Base-by-base conservation (phyloP, 2,329 filamentous ascomycete species). In the Cercospora sp. region DNA sequence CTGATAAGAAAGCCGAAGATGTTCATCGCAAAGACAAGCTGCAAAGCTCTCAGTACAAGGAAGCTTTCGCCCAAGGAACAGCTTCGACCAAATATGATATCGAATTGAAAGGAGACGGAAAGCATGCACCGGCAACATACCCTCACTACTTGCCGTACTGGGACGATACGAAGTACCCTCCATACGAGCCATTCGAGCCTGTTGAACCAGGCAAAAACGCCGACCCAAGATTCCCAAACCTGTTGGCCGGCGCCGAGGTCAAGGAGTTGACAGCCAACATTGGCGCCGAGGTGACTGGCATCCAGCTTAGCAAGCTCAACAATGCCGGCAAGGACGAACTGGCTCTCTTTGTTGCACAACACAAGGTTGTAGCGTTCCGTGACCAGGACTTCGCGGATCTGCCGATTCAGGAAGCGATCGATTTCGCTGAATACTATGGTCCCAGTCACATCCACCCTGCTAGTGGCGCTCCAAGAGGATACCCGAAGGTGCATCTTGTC, bases 361-460 rank as follows among this genome's bases (percentile, higher is more conserved):
- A 90, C 75, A 93, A 93, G 76, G 90, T 94, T 5, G 90, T 93
- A 16, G 86, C 89, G 33, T 94, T 94, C 84, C 88, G 91, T 26
- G 84, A 89, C 75, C 91, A 94, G 76, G 90, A 94, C 72, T 80
- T 85, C 53, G 83, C 83, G 51, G 79, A 91, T 71, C 83, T 93
- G 10, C 86, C 90, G 7, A 93, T 94, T 74, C 78, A 86, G 30
- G 84, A 91, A 8, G 91, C 90, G 1, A 83, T 93, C 42, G 84
- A 90, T 20, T 89, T 88, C 71, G 91, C 88, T 60, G 84, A 86
- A 63, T 93, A 94, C 81, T 95, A 93, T 75, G 92, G 92, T 58
- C 88, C 90, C 8, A 90, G 91, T 73, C 92, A 95, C 80, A 91
- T 94, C 67, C 92, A 94, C 74, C 91, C 91, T 3, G 91, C 91